phyloP scores from a whole-genome alignment of 1,284 basidiomycete genomes.

The Ceratobasidium sp. region DNA sequence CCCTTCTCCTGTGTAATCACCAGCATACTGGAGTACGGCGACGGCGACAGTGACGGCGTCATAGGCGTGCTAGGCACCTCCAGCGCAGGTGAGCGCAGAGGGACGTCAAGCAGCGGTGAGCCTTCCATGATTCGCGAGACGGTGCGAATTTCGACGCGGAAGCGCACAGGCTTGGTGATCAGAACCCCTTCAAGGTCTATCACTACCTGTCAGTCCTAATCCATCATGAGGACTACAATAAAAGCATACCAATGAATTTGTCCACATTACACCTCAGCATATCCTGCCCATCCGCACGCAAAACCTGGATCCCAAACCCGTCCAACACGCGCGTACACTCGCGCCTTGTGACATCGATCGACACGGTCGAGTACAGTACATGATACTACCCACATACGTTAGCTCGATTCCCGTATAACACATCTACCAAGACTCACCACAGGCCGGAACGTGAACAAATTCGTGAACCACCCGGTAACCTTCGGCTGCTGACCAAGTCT shows the following conservation, averaged over 20 bases:
- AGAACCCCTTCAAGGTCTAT: constrained; percentile 52
- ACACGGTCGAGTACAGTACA: constrained; percentile 24
- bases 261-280: constrained; percentile 54
- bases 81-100: constrained; percentile 46
- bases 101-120: not conserved
- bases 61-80: constrained; percentile 49
- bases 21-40: constrained; percentile 48
- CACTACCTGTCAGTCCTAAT: not conserved
- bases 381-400: not conserved
- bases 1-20: constrained; percentile 62
- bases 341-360: constrained; percentile 21
- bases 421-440: constrained; percentile 1
- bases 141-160: constrained; percentile 53
- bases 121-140: not conserved
- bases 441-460: constrained; percentile 30
- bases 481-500: constrained; percentile 26
- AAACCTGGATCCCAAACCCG: constrained; percentile 9
- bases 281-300: constrained; percentile 54
- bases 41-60: constrained; percentile 4
- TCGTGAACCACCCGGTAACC: constrained; percentile 34
- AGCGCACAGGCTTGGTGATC: constrained; percentile 54
- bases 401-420: not conserved
- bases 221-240: not conserved
- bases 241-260: constrained; percentile 52
- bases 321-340: constrained; percentile 16